Evolutionary conservation across 805 yeast genomes (phyloP), one percentile per base, ranked within the genome.

Genomic region (Metschnikowia cerradonensis): DNA sequence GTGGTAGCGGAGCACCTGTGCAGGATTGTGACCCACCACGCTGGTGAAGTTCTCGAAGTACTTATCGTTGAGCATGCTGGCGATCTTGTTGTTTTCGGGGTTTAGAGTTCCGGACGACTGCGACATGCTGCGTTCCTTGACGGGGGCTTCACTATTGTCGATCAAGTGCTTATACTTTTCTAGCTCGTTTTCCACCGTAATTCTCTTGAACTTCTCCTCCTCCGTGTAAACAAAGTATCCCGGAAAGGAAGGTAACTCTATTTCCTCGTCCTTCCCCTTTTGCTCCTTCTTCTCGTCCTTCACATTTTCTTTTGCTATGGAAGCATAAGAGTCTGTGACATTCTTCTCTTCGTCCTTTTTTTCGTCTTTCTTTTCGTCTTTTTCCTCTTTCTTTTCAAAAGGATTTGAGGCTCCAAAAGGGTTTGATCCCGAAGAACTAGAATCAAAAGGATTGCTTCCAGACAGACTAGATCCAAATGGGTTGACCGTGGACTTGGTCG

Each of bases 1-100:
- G 40, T 90, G 90, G 67, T 92, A 91, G 50, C 99, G 78, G 34
- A 94, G 72, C 2, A 94, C 88, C 69, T 94, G 99, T 2, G 77
- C 75, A 3, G 97, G 91, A 62, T 94, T 94, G 61, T 86, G 86
- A 11, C 86, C 85, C 11, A 88, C 86, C 2, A 82, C 73, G 48
- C 81, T 84, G 30, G 88, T 79, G 66, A 94, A 94, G 52, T 83
- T 79, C 62, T 88, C 89, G 67, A 94, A 94, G 6, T 79, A 80
- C 50, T 81, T 81, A 63, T 91, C 97, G 54, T 88, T 87, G 48
- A 86, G 67, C 68, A 83, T 73, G 47, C 74, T 76, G 2, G 82
- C 71, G 15, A 83, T 66, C 49, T 63, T 60, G 44, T 56, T 52
- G n/a, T 53, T 55, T 31, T 59, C 59, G 4, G 65, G 61, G 41